These are phyloP conservation scores for Fusarium clavum DNA, from an alignment of 2,329 filamentous ascomycete species.

Conservation along the genomic window DNA sequence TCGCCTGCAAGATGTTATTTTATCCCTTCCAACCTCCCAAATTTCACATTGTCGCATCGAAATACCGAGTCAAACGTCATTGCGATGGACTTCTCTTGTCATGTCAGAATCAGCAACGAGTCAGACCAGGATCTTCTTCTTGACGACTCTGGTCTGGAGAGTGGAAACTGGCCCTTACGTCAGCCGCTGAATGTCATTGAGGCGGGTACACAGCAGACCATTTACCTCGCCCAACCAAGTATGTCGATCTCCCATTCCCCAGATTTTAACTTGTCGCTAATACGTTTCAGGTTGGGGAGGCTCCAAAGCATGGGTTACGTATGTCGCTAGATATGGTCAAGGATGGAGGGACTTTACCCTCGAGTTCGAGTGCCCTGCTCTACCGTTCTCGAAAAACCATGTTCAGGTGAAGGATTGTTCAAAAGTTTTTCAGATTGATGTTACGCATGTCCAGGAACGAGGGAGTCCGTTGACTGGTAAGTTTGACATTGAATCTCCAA, in stretches of 20 bases:
- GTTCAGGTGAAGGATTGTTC: slow-evolving; percentile 14
- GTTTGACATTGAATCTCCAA: rapidly evolving
- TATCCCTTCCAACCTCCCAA: neutral
- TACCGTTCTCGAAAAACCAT: slow-evolving; percentile 21
- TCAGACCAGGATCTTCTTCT: slow-evolving; percentile 26
- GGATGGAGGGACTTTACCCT: slow-evolving; percentile 30
- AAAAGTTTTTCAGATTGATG: slow-evolving; percentile 12
- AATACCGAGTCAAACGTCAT: rapidly evolving
- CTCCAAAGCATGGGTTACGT: slow-evolving; percentile 27
- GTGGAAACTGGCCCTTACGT: slow-evolving; percentile 27
- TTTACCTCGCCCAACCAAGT: slow-evolving; percentile 25
- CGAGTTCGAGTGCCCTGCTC: slow-evolving; percentile 28
- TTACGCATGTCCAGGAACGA: slow-evolving; percentile 19
- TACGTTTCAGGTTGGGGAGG: slow-evolving; percentile 12
- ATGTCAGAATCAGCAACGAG: slow-evolving; percentile 19
- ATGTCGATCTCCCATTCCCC: neutral
- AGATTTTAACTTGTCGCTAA: neutral
- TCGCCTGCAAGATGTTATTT: neutral
- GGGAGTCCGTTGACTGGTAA: slow-evolving; percentile 22
- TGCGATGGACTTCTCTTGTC: slow-evolving; percentile 28
- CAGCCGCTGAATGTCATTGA: slow-evolving; percentile 31
- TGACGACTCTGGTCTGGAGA: slow-evolving; percentile 24
- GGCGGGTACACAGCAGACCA: slow-evolving; percentile 19
- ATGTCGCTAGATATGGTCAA: slow-evolving; percentile 11
- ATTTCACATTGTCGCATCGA: neutral